Evolutionary conservation across 2,329 filamentous ascomycete genomes (phyloP), one percentile per base, ranked within the genome.

Genomic region (Trichoderma cornu-damae): DNA sequence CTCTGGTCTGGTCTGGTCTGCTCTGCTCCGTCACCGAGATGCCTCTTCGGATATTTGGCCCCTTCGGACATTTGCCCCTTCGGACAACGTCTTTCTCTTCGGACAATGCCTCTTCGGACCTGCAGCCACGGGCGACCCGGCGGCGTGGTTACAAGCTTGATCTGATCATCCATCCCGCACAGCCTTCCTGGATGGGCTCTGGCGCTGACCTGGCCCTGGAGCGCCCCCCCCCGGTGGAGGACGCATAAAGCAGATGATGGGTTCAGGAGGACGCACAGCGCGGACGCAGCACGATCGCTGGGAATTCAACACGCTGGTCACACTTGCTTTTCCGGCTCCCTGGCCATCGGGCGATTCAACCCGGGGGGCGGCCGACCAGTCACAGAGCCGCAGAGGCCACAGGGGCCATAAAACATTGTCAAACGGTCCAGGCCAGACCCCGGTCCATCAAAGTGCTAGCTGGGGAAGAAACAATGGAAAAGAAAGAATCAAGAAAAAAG

Each of bases 381-480:
- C 43, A 46, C 51, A 55, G 52, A 55, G 40, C 42, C 52, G 32
- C 52, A 55, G 52, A 30, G 28, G 28, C 6, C 16, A 16, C 22
- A 26, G 34, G 24, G 52, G 51, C 24, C 5, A 16, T 18, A 26
- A 30, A 47, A 38, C 51, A 47, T 47, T 28, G 30, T 22, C 44
- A 53, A 46, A 46, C 51, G 12, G 22, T 40, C 42, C 18, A 28
- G 38, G 35, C 6, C n/a, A 12, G 30, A 34, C 51, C 51, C 51
- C 51, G 22, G 51, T 46, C 24, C 34, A 22, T 54, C 51, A 54
- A 52, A n/a, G 12, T 24, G 44, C 14, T 14, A 20, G 44, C 28
- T 48, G 30, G 16, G 14, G 20, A 20, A 34, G 2, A 48, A 35
- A n/a, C n/a, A n/a, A n/a, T n/a, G n/a, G n/a, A n/a, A n/a, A n/a